Percentiles rank a stretch among this genome's conserved stretches.
Evolutionary conservation across 208 protist genomes (phyloP).

Genomic region (Crithidia expoeki): DNA sequence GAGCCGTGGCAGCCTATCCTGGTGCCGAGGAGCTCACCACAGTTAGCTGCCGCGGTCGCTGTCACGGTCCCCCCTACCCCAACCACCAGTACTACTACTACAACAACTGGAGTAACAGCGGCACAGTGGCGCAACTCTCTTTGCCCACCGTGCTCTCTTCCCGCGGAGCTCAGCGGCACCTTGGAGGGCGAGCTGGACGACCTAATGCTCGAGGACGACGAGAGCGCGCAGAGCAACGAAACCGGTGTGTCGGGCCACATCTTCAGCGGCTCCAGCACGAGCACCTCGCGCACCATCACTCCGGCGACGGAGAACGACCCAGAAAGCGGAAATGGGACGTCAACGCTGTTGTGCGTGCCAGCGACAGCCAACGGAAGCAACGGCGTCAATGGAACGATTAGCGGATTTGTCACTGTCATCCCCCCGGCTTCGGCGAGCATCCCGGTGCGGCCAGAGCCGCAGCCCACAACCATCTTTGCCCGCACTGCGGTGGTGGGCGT

Average conservation of each 20-base stretch:
- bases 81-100: not conserved
- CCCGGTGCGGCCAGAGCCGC: not conserved
- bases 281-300: slow-evolving; percentile 9
- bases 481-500: not conserved
- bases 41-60: not conserved
- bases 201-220: slow-evolving; percentile 22
- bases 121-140: not conserved
- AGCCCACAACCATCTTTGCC: not conserved
- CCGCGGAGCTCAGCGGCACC: not conserved
- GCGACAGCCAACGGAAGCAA: slow-evolving; percentile 1
- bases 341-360: not conserved
- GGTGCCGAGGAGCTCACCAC: not conserved
- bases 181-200: slow-evolving; percentile 29
- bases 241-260: slow-evolving; percentile 8
- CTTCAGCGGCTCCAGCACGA: slow-evolving; percentile 18
- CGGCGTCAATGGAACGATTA: not conserved
- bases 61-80: not conserved
- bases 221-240: slow-evolving; percentile 8
- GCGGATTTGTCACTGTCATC: not conserved
- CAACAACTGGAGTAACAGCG: not conserved
- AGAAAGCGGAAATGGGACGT: slow-evolving; percentile 1
- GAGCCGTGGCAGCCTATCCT: slow-evolving; percentile 40
- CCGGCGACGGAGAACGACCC: slow-evolving; percentile 4
- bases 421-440: slow-evolving; percentile 7
- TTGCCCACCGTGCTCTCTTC: not conserved